Conservation (phyloP, 2,329 filamentous ascomycete genomes). For the Alternaria hordeiaustralica region DNA sequence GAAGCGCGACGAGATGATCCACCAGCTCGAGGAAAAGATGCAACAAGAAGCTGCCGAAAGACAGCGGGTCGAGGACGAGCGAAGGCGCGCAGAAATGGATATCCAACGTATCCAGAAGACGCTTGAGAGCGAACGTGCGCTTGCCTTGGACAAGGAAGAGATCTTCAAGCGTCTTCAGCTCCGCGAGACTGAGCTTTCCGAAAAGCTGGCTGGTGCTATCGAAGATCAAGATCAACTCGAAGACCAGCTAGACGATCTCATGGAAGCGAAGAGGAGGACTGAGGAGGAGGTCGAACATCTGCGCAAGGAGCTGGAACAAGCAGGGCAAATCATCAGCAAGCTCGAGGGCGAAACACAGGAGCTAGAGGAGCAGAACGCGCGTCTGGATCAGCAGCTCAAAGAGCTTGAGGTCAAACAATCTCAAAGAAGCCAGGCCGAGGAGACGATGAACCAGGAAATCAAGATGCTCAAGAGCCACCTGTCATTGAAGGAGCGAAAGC, state of each 20-base stretch:
- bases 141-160: slow-evolving; percentile 97
- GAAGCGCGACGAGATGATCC: slow-evolving; percentile 92
- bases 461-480: slow-evolving; percentile 92
- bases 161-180: slow-evolving; percentile 96
- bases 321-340: slow-evolving; percentile 81
- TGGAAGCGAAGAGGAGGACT: slow-evolving; percentile 86
- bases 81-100: slow-evolving; percentile 83
- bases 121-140: slow-evolving; percentile 91
- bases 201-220: slow-evolving; percentile 89
- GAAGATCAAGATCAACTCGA: slow-evolving; percentile 94
- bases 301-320: slow-evolving; percentile 86
- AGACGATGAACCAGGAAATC: slow-evolving; percentile 79
- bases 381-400: slow-evolving; percentile 73
- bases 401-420: slow-evolving; percentile 74
- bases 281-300: slow-evolving; percentile 84
- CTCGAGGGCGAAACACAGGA: slow-evolving; percentile 86
- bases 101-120: slow-evolving; percentile 91
- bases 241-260: slow-evolving; percentile 87
- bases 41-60: slow-evolving; percentile 75
- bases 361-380: slow-evolving; percentile 69
- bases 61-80: slow-evolving; percentile 86
- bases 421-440: slow-evolving; percentile 77
- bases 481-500: slow-evolving; percentile 85
- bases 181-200: slow-evolving; percentile 88
- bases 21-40: slow-evolving; percentile 84